Conservation (phyloP, 129 eudicot species). For the Deinandra increscens region DNA sequence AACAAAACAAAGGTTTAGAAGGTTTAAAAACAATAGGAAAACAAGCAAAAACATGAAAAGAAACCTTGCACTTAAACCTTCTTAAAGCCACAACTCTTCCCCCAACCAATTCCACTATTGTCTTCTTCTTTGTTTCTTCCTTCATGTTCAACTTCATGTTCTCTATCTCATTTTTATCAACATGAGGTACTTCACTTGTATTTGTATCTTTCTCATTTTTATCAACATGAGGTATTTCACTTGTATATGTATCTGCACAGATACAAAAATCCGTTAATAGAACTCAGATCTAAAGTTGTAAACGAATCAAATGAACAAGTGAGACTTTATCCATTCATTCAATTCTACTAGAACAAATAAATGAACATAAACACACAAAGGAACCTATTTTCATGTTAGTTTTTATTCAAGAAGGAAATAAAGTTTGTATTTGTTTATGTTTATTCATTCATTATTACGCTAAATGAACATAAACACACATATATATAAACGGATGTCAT, state of each 20-base stretch:
- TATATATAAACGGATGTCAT: neutral
- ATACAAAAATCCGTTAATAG: neutral
- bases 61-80: slow-evolving; percentile 65
- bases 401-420: neutral
- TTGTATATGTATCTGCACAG: neutral
- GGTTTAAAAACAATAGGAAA: slow-evolving; percentile 53
- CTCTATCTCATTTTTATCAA: slow-evolving; percentile 10
- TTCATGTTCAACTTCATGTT: slow-evolving; percentile 21
- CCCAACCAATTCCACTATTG: slow-evolving; percentile 61
- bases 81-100: slow-evolving; percentile 51
- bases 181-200: neutral
- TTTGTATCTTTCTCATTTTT: slow-evolving; percentile 6
- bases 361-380: neutral
- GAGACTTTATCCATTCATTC: neutral
- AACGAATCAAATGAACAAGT: neutral
- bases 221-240: neutral
- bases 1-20: slow-evolving; percentile 47
- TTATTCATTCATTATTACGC: neutral
- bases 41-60: slow-evolving; percentile 55
- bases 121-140: slow-evolving; percentile 46
- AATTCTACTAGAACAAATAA: neutral
- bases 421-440: neutral
- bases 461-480: neutral
- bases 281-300: neutral
- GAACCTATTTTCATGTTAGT: neutral